phyloP scores from a whole-genome alignment of 2,329 filamentous ascomycete species.

The Shiraia sp. region DNA sequence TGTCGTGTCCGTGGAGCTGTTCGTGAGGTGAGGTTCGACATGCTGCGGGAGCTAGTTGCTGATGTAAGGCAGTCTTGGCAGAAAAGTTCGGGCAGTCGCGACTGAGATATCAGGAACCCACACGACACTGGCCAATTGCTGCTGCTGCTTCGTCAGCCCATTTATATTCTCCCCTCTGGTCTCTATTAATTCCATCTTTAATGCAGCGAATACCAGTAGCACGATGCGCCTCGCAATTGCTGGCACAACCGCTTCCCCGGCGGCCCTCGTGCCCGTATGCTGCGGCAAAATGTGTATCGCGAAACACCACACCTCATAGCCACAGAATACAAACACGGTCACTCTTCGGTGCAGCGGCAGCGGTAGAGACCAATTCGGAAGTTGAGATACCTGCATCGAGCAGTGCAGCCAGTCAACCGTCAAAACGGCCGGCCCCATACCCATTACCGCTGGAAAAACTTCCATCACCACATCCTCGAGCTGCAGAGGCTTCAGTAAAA shows the following conservation, averaged over 20 bases:
- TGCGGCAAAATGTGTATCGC: conserved; percentile 21
- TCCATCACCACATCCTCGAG: conserved; percentile 72
- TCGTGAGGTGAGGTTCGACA: conserved; percentile 22
- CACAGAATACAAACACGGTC: conserved; percentile 33
- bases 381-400: conserved; percentile 17
- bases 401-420: neutral
- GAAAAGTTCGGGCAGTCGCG: conserved; percentile 42
- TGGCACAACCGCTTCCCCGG: conserved; percentile 51
- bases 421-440: conserved; percentile 2
- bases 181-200: conserved; percentile 18
- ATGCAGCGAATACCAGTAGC: conserved; percentile 68
- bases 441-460: conserved; percentile 47
- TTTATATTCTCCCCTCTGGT: conserved; percentile 10
- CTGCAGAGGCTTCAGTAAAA: conserved; percentile 77
- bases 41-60: conserved; percentile 12
- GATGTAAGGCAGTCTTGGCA: conserved; percentile 22
- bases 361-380: conserved; percentile 11
- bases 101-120: conserved; percentile 28
- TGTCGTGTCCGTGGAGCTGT: conserved; percentile 16
- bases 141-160: conserved; percentile 20
- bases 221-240: conserved; percentile 64
- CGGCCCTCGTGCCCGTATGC: conserved; percentile 45
- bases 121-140: conserved; percentile 24
- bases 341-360: conserved; percentile 23
- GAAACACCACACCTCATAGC: conserved; percentile 32